Conservation (phyloP, 148 eudicot species). For the Camellia sinensis region DNA sequence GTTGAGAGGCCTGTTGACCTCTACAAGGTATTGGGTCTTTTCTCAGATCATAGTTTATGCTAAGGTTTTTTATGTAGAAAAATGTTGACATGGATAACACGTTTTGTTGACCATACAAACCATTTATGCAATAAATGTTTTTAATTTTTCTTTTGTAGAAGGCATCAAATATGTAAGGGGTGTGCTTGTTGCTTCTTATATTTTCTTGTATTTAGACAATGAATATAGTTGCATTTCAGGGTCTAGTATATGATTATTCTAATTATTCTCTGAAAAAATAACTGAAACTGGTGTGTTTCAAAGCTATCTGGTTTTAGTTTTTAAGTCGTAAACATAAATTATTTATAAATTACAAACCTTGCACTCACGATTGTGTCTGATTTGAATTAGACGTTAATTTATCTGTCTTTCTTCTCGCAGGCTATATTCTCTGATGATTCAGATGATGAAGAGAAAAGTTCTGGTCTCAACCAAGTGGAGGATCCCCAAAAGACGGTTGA, state of each 20-base stretch:
- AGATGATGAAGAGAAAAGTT: constrained; percentile 59
- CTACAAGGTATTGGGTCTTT: constrained; percentile 58
- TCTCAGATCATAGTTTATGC: background rate
- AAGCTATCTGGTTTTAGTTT: too few species aligned
- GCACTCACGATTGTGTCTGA: background rate
- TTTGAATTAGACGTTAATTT: background rate
- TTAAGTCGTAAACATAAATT: background rate
- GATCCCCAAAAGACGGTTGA: constrained; percentile 66
- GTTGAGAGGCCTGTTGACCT: constrained; percentile 95
- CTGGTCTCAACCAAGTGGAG: constrained; percentile 38
- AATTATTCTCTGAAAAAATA: too few species aligned
- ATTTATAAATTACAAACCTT: background rate
- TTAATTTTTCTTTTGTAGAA: background rate
- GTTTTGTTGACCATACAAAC: background rate
- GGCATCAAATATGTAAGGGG: too few species aligned
- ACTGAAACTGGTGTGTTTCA: too few species aligned
- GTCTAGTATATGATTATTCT: background rate
- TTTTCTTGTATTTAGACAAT: too few species aligned
- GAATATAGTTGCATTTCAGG: background rate
- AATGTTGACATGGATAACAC: background rate
- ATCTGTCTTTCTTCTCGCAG: constrained; percentile 34
- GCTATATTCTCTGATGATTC: constrained; percentile 95
- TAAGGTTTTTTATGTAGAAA: background rate
- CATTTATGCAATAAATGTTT: background rate
- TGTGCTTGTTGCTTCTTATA: too few species aligned